A percentile compares a stretch with the other conserved stretches of the same genome.
Conservation (phyloP, 257 asterid species). For the Paulownia fortunei region DNA sequence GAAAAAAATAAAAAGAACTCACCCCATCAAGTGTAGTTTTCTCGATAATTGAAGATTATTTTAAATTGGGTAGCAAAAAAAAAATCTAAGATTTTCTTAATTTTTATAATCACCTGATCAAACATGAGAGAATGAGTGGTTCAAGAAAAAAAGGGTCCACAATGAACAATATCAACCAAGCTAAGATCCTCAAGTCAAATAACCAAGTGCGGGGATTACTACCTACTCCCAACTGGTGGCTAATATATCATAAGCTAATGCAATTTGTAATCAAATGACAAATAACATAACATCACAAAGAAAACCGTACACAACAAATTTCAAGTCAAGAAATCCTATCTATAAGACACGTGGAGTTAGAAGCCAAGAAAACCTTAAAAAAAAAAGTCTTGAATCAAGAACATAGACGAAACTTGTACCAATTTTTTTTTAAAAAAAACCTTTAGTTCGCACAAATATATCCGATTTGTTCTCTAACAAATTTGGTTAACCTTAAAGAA, state of each 20-base stretch:
- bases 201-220: constrained; percentile 46
- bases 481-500: constrained; percentile 26
- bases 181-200: constrained; percentile 44
- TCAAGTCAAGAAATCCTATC: constrained; percentile 12
- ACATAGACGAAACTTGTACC: constrained; percentile 20
- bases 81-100: neutral
- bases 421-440: constrained; percentile 29
- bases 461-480: constrained; percentile 18
- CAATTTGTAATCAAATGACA: neutral
- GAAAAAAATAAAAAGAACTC: no score
- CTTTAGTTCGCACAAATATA: constrained; percentile 3
- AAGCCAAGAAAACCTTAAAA: constrained; percentile 8
- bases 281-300: neutral
- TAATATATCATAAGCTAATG: neutral
- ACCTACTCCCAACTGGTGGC: constrained; percentile 41
- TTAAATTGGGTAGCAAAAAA: neutral
- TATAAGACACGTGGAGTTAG: constrained; percentile 23
- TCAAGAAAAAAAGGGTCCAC: constrained; percentile 36
- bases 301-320: constrained; percentile 12
- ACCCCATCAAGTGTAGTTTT: no score
- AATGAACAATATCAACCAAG: constrained; percentile 23
- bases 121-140: constrained; percentile 22
- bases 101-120: neutral
- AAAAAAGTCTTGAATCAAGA: constrained; percentile 8
- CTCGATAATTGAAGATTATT: neutral